Evolutionary conservation across 768 basidiomycete species (phyloP), one percentile per base, ranked within the genome.

Genomic region (Termitomyces sp.): DNA sequence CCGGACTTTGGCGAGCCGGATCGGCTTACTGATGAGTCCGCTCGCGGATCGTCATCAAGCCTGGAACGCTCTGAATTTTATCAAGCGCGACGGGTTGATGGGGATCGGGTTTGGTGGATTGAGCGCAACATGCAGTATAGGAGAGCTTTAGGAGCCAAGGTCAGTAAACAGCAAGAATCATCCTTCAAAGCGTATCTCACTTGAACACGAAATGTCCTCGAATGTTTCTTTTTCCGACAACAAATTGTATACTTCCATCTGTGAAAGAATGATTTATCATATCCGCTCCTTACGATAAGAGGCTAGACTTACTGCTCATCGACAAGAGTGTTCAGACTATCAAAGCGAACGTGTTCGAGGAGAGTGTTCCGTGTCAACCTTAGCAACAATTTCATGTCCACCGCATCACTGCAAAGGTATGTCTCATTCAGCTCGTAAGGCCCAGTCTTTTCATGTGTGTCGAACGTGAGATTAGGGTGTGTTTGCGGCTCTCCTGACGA

Each of bases 11-110:
- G 4, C 9, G 28, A 19, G 21, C 21, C 9, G 40, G 32, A n/a
- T 22, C 17, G 35, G 35, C 24, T 45, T 19, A 53, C 48, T 65
- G 57, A 45, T 68, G 63, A 55, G 66, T 73, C 46, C 83, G 74
- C 45, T 70, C 71, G 48, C 84, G 24, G 64, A 90, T 80, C 38
- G 85, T 89, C 89, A 90, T 91, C 30, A 89, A 75, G 9, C 88
- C 89, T 2, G 85, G 84, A 6, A 90, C 76, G 58, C 79, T 77
- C 60, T 71, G 77, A 47, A 78, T 82, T 56, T 79, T 76, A 55
- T 86, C 80, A 45, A 88, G 65, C 1, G 81, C 80, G 24, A 89
- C 79, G 1, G 87, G 87, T 24, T 73, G 74, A 61, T 77, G 77
- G 14, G 87, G 81, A 66, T 90, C 86, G 2, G 72, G 68, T 2